Conservation (phyloP, 352 stramenopile genomes). For the Phytophthora meadii region DNA sequence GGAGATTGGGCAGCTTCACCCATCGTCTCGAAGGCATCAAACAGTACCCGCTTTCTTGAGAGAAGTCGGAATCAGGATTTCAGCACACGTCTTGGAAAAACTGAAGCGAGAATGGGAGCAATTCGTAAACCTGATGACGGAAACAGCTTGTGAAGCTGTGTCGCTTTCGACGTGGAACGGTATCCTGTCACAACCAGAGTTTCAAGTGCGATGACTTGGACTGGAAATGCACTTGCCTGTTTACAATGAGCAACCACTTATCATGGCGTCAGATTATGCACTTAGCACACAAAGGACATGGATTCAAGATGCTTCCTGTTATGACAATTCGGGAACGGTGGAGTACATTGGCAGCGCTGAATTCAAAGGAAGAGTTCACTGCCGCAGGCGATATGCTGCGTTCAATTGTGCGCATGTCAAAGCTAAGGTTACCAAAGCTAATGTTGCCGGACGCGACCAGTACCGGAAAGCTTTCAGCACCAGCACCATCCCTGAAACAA, state of each 20-base stretch:
- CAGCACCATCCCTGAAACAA: no score
- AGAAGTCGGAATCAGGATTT: not conserved
- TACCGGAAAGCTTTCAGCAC: no score
- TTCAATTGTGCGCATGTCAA: no score
- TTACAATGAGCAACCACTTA: slow-evolving; percentile 1
- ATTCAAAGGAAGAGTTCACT: not conserved
- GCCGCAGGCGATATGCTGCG: no score
- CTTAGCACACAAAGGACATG: not conserved
- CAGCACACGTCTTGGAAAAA: slow-evolving; percentile 4
- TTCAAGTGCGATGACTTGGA: not conserved
- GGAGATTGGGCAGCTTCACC: not conserved
- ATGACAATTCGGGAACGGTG: not conserved
- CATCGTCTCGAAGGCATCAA: not conserved
- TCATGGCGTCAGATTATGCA: slow-evolving; percentile 17
- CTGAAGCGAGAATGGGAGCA: slow-evolving; percentile 26
- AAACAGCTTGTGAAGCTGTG: slow-evolving; percentile 30
- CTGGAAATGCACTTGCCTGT: not conserved
- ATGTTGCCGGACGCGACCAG: no score
- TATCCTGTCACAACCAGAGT: not conserved
- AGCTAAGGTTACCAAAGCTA: no score
- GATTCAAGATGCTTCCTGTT: not conserved
- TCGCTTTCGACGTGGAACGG: slow-evolving; percentile 3
- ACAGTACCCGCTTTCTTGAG: slow-evolving; percentile 11
- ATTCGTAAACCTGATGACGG: slow-evolving; percentile 22
- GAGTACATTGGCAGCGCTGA: not conserved